Conservation (phyloP, 2,329 filamentous ascomycete species). For the Clonostachys rhizophaga region DNA sequence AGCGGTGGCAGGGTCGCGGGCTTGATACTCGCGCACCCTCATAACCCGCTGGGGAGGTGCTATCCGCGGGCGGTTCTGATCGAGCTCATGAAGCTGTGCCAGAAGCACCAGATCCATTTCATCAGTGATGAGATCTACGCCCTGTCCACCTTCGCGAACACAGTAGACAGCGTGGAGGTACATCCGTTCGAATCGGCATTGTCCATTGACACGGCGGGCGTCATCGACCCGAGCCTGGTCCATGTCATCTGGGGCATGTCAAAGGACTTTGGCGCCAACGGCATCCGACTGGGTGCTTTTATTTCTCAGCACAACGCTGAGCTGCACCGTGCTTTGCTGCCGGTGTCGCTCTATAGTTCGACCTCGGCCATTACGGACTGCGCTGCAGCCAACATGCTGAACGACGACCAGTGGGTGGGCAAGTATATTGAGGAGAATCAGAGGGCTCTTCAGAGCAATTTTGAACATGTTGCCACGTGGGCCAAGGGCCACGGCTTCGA, state of each 20-base stretch:
- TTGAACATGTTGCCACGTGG: constrained; percentile 26
- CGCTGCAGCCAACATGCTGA: constrained; percentile 31
- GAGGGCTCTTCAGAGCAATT: constrained; percentile 27
- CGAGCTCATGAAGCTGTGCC: constrained; percentile 38
- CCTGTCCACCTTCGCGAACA: constrained; percentile 42
- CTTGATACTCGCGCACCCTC: constrained; percentile 45
- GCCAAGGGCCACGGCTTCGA: constrained; percentile 32
- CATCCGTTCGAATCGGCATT: constrained; percentile 37
- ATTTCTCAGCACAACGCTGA: constrained; percentile 37
- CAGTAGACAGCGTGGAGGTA: constrained; percentile 10
- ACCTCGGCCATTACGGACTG: constrained; percentile 37
- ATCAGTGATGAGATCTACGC: constrained; percentile 48
- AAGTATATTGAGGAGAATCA: constrained; percentile 37
- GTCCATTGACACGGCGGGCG: constrained; percentile 30
- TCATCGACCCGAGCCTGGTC: constrained; percentile 42
- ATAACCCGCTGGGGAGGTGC: constrained; percentile 46
- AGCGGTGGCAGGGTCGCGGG: constrained; percentile 34
- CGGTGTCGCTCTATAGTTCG: constrained; percentile 34
- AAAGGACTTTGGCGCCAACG: constrained; percentile 53
- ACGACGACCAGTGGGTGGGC: constrained; percentile 35
- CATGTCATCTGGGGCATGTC: constrained; percentile 44
- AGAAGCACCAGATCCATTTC: constrained; percentile 42
- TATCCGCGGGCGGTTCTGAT: constrained; percentile 32
- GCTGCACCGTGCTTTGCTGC: constrained; percentile 28
- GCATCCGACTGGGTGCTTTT: constrained; percentile 45